Evolutionary conservation across 2,329 filamentous ascomycete genomes (phyloP), one percentile per base, ranked within the genome.

Genomic region (Alternaria triticimaculans): DNA sequence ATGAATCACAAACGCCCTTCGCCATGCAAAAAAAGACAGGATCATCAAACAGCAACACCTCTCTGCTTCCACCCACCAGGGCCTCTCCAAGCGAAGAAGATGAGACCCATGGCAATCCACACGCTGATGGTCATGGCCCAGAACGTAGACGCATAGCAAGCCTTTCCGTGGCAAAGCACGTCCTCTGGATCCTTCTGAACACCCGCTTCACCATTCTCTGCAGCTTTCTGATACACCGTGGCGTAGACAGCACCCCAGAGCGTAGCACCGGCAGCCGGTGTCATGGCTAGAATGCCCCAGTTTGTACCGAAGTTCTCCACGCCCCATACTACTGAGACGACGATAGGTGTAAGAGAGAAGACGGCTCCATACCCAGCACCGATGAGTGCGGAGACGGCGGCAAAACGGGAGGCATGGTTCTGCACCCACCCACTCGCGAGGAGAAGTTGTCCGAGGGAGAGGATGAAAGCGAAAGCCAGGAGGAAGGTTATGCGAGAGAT

Each of bases 241-340:
- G 92, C 93, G 78, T 98, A 99, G n/a, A 97, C 83, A 1, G 96
- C 80, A 0, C 94, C 93, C 94, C 95, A 99, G 30, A 97, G 86
- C 0, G 93, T 93, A 0, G 95, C 94, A 0, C 95, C 96, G 0
- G 92, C 82, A 0, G 96, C 96, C 3, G 96, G 96, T 60, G 95
- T 90, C 85, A 96, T 96, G 45, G 94, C 94, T 8, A 98, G 89
- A 65, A 98, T 94, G 10, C 96, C 96, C 89, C 95, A 99, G 74
- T 99, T 98, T 0, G 96, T 99, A 62, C 93, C 96, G 77, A 99
- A 98, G 78, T 98, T 99, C 83, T 98, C 94, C 0, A 97, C 94
- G 25, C 96, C 96, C 96, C 96, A 99, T 49, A 99, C 95, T 10
- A 97, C 94, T n/a, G 90, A 93, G 71, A 97, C 91, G 60, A 98